A percentile compares a stretch with the other conserved stretches of the same genome.
phyloP scores from a whole-genome alignment of 352 stramenopile species.

The Phytophthora sp. region DNA sequence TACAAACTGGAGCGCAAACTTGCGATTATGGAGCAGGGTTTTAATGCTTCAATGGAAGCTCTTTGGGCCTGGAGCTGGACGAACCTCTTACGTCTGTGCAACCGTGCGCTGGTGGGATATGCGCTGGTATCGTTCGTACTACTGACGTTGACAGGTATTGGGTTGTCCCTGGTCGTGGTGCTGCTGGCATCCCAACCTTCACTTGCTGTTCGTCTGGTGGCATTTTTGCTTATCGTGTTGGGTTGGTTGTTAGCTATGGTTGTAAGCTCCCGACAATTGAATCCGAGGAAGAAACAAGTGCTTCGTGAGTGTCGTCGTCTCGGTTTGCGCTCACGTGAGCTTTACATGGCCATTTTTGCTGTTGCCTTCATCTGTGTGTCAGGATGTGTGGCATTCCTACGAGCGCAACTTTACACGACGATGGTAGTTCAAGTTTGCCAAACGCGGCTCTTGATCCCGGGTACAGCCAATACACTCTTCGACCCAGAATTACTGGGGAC shows the following conservation, averaged over 20 bases:
- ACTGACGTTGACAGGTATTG: conserved; percentile 35
- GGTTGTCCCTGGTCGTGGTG: conserved; percentile 35
- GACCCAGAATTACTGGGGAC: conserved; percentile 54
- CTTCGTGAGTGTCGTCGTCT: conserved; percentile 41
- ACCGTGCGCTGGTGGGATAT: conserved; percentile 34
- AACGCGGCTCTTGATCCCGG: conserved; percentile 44
- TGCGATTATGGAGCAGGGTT: conserved; percentile 24
- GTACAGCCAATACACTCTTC: conserved; percentile 33
- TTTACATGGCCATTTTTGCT: conserved; percentile 39
- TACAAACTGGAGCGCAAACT: conserved; percentile 47
- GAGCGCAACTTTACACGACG: conserved; percentile 74
- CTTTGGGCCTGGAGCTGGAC: conserved; percentile 34
- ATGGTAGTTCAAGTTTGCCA: conserved; percentile 74
- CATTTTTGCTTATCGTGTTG: conserved; percentile 51
- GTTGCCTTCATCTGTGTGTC: conserved; percentile 48
- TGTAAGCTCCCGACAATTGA: conserved; percentile 48
- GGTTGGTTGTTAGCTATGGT: conserved; percentile 57
- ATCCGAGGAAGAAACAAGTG: conserved; percentile 47
- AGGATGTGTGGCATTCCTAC: conserved; percentile 65
- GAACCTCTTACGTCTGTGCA: conserved; percentile 38
- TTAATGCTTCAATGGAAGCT: conserved; percentile 23
- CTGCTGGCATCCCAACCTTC: conserved; percentile 36
- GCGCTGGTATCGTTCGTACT: conserved; percentile 35
- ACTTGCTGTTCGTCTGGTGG: conserved; percentile 43
- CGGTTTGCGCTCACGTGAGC: conserved; percentile 43